phyloP scores from a whole-genome alignment of 106 monocot species.

The Apostasia shenzhenica region DNA sequence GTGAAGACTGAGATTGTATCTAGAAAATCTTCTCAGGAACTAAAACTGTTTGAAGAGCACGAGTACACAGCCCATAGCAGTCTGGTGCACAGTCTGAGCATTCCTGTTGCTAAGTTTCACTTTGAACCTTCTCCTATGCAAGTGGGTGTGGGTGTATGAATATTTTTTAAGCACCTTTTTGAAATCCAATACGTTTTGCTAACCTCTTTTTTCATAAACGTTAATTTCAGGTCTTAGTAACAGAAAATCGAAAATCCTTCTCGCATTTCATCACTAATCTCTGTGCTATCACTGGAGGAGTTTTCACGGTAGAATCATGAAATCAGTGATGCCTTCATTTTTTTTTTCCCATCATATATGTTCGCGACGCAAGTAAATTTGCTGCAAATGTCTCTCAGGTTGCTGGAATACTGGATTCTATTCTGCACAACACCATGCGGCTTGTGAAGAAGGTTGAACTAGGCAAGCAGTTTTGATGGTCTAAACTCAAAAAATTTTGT shows the following conservation, averaged over 20 bases:
- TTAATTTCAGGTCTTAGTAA: conserved; percentile 67
- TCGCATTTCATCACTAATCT: conserved; percentile 97
- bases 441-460: conserved; percentile 59
- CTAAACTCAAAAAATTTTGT: background rate
- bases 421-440: conserved; percentile 63
- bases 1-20: conserved; percentile 81
- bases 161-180: background rate
- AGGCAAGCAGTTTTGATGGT: conserved; percentile 28
- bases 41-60: conserved; percentile 74
- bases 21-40: conserved; percentile 35
- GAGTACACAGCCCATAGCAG: conserved; percentile 95
- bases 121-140: conserved; percentile 94
- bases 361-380: background rate
- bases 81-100: conserved; percentile 60
- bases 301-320: conserved; percentile 75
- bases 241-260: conserved; percentile 77
- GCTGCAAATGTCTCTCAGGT: conserved; percentile 33
- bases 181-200: background rate
- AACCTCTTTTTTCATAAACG: background rate
- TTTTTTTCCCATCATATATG: background rate
- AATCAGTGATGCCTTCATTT: background rate
- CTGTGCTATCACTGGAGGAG: conserved; percentile 92
- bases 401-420: conserved; percentile 58
- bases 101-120: conserved; percentile 91
- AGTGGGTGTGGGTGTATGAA: conserved; percentile 13